Conservation (phyloP, 2,329 filamentous ascomycete genomes). For the Aureobasidium sp. region DNA sequence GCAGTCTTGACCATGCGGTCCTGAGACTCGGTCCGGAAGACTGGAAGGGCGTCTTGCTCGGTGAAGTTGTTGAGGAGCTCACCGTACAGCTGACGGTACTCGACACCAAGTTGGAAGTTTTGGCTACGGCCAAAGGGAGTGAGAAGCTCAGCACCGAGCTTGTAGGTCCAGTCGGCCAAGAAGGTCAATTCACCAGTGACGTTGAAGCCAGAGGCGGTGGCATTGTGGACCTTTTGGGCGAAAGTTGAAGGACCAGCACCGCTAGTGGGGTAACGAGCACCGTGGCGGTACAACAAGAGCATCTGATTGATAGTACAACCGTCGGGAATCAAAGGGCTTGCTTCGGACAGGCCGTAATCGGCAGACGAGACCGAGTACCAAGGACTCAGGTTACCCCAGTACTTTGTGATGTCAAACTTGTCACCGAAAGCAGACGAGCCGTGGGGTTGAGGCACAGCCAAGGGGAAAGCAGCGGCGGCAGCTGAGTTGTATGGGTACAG, state of each 20-base stretch:
- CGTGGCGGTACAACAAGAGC: slow-evolving; percentile 8
- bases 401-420: slow-evolving; percentile 5
- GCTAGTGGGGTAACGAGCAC: slow-evolving; percentile 11
- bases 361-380: slow-evolving; percentile 9
- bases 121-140: slow-evolving; percentile 9
- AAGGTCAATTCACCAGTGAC: not conserved
- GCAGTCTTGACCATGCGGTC: slow-evolving; percentile 11
- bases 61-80: slow-evolving; percentile 11
- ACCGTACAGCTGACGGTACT: slow-evolving; percentile 9
- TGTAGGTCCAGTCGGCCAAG: slow-evolving; percentile 10
- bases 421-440: not conserved
- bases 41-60: not conserved
- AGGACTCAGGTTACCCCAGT: slow-evolving; percentile 8
- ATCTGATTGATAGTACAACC: slow-evolving; percentile 9
- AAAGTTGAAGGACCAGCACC: slow-evolving; percentile 6
- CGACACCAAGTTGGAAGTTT: slow-evolving; percentile 7
- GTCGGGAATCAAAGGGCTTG: not conserved
- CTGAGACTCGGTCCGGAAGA: slow-evolving; percentile 8
- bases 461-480: not conserved
- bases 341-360: not conserved
- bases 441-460: not conserved
- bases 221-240: not conserved
- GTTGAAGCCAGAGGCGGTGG: not conserved
- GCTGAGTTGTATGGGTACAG: slow-evolving; percentile 6
- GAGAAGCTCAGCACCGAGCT: slow-evolving; percentile 9